Evolutionary conservation across 768 basidiomycete genomes (phyloP), one percentile per base, ranked within the genome.

Genomic region (Boletus subparvulus): DNA sequence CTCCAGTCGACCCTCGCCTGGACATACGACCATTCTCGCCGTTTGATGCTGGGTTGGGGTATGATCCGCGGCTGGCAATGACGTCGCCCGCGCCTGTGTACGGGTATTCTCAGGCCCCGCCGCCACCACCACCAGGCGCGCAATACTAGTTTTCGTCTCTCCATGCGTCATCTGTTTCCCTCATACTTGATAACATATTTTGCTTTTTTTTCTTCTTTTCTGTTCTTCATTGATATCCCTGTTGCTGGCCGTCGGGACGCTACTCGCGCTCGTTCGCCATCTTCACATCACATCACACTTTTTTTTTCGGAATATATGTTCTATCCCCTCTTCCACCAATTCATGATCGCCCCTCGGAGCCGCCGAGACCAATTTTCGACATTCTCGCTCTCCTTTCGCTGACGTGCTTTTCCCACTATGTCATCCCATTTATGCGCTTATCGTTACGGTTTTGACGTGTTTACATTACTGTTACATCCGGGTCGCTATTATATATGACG

Each of bases 1-100:
- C 61, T 14, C 57, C 62, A 0, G 14, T 42, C 24, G 47, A 65
- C 9, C 32, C 61, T 13, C 62, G 52, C 14, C 43, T 79, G 58
- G 76, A 79, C 33, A 63, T 78, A 37, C 70, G 74, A 41, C 78
- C 81, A 7, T 81, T 83, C 62, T 78, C 79, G 2, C 80, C 82
- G 2, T 81, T 83, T 62, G 66, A 69, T 17, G 59, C 73, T 8
- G 74, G 70, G n/a, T 19, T 64, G 12, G 60, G 60, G 36, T 60
- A 65, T 19, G 63, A 68, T 10, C 10, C 46, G 9, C 45, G 59
- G 9, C 13, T 32, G 9, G 45, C 30, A 3, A 12, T 68, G 13
- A 51, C 7, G 30, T 49, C 58, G 4, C 59, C 65, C 7, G 10
- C 17, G 1, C 52, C 64, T 43, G 12, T 43, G 4, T 52, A 42